These are phyloP conservation scores for Plasmodium cynomolgi DNA, from an alignment of 169 alveolate genomes.

Conservation along the genomic window DNA sequence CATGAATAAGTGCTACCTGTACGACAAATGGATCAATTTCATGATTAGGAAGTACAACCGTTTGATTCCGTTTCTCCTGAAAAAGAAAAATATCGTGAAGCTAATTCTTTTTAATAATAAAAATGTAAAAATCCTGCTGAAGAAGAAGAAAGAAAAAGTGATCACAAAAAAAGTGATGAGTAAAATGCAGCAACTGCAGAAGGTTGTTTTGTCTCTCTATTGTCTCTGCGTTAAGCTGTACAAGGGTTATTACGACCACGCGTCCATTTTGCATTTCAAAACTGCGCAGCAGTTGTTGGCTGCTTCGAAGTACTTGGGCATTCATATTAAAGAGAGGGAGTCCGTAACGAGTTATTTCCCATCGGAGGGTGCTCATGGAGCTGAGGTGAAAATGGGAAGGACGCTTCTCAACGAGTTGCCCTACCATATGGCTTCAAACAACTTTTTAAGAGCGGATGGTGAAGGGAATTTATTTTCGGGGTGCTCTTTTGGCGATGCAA, in stretches of 20 bases:
- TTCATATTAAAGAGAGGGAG: constrained; percentile 26
- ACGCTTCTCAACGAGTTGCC: neutral
- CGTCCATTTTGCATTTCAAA: constrained; percentile 51
- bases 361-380: neutral
- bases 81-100: constrained; percentile 44
- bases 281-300: constrained; percentile 55
- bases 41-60: constrained; percentile 37
- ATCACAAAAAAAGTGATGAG: constrained; percentile 6
- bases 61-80: constrained; percentile 13
- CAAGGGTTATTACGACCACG: constrained; percentile 51
- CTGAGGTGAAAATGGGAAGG: neutral
- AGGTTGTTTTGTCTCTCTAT: constrained; percentile 22
- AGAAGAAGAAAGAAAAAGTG: constrained; percentile 19
- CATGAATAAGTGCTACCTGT: constrained; percentile 55
- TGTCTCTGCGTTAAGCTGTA: constrained; percentile 32
- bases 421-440: neutral
- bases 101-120: constrained; percentile 48
- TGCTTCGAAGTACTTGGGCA: constrained; percentile 63
- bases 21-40: constrained; percentile 51
- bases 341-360: neutral
- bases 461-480: neutral
- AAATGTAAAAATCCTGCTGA: constrained; percentile 43
- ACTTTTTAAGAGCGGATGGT: neutral
- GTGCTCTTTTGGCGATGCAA: neutral
- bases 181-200: constrained; percentile 32